phyloP scores from a whole-genome alignment of 2,329 filamentous ascomycete genomes.

The Penicillium sp. region DNA sequence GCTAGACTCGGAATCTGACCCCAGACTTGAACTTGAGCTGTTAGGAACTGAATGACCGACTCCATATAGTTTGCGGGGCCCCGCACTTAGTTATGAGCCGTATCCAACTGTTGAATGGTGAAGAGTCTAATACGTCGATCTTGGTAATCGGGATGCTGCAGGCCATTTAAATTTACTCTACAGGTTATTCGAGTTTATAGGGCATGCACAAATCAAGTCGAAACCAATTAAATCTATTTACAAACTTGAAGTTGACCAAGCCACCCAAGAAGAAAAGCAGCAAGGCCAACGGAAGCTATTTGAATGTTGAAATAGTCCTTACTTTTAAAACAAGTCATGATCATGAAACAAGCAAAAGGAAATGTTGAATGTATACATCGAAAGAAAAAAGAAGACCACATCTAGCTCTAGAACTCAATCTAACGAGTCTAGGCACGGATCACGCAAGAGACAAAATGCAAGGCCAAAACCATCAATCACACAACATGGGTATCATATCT shows the following conservation, averaged over 20 bases:
- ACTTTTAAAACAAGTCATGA: slow-evolving; percentile 9
- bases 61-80: too few species aligned
- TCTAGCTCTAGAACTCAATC: slow-evolving; percentile 2
- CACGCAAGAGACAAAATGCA: background rate
- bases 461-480: slow-evolving; percentile 10
- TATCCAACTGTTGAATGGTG: too few species aligned
- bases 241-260: too few species aligned
- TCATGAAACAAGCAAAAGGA: slow-evolving; percentile 19
- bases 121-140: too few species aligned
- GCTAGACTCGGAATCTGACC: too few species aligned
- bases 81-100: too few species aligned
- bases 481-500: slow-evolving; percentile 44
- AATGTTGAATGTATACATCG: slow-evolving; percentile 38
- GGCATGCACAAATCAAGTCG: too few species aligned
- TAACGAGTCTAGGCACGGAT: background rate
- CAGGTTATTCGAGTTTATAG: too few species aligned
- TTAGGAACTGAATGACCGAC: too few species aligned
- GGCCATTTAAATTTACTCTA: too few species aligned
- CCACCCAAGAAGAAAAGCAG: background rate
- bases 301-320: slow-evolving; percentile 4
- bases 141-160: too few species aligned
- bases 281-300: background rate
- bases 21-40: too few species aligned
- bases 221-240: background rate
- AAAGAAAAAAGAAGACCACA: slow-evolving; percentile 5